Evolutionary conservation across 495 filamentous ascomycete species (phyloP).

Genomic region (Aspergillus homomorphus): DNA sequence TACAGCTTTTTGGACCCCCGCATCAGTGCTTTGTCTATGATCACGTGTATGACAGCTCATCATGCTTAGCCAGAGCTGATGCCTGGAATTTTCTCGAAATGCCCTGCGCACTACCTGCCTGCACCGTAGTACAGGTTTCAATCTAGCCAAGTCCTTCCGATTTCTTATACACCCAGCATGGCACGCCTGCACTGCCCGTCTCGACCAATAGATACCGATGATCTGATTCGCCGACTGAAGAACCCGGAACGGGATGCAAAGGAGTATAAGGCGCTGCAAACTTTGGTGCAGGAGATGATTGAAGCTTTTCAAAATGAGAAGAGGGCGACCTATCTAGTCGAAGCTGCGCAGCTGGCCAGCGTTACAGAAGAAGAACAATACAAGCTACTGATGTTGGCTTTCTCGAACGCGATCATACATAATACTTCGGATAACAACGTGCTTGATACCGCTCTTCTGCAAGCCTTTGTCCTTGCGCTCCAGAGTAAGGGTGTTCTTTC

Average conservation of each 20-base stretch:
- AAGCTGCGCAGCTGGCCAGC: background rate
- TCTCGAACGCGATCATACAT: background rate
- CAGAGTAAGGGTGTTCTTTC: background rate
- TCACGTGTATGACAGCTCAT: too few relatives aligned
- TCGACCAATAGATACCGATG: background rate
- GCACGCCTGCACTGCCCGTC: background rate
- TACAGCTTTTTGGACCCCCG: too few relatives aligned
- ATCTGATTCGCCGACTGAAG: background rate
- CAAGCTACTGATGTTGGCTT: background rate
- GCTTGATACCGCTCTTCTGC: background rate
- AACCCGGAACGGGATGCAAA: background rate
- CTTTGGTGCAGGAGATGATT: background rate
- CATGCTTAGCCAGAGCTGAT: too few relatives aligned
- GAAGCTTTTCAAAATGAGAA: background rate
- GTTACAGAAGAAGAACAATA: background rate
- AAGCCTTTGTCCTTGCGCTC: background rate
- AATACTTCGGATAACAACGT: background rate
- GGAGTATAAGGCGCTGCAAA: background rate
- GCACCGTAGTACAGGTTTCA: too few relatives aligned
- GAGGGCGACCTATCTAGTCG: background rate
- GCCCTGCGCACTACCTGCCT: too few relatives aligned
- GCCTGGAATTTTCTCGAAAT: too few relatives aligned
- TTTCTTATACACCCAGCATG: background rate
- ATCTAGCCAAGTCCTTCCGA: too few relatives aligned
- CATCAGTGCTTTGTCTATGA: too few relatives aligned